Conservation (phyloP, 768 basidiomycete species). For the Psilocybe sp. region DNA sequence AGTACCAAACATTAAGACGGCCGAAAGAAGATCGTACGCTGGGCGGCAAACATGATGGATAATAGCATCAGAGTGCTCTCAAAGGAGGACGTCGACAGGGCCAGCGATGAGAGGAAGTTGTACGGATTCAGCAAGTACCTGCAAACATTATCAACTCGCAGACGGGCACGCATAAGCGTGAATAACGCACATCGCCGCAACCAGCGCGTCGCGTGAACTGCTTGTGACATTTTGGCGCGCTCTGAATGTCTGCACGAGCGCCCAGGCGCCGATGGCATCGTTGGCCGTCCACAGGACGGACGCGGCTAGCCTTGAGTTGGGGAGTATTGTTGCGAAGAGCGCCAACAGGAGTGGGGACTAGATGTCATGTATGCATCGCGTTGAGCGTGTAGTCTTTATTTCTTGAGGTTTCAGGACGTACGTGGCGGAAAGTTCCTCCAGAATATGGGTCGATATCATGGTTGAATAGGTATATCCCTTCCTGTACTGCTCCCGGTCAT, state of each 20-base stretch:
- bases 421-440: constrained; percentile 84
- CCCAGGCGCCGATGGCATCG: constrained; percentile 69
- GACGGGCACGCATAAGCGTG: not conserved
- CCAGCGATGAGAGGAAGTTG: constrained; percentile 72
- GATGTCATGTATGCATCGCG: no score
- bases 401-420: constrained; percentile 32
- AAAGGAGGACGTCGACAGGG: constrained; percentile 78
- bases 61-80: constrained; percentile 74
- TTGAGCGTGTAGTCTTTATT: not conserved
- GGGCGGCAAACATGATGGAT: constrained; percentile 65
- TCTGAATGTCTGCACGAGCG: constrained; percentile 66
- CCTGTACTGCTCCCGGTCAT: constrained; percentile 58
- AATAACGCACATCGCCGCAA: constrained; percentile 63
- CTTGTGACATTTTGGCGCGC: constrained; percentile 49
- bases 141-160: constrained; percentile 7
- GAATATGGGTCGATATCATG: constrained; percentile 85
- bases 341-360: constrained; percentile 83
- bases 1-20: not conserved
- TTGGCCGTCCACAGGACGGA: constrained; percentile 67
- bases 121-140: constrained; percentile 94
- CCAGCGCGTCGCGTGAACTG: constrained; percentile 52
- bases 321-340: constrained; percentile 69
- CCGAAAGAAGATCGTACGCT: constrained; percentile 38
- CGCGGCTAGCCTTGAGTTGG: constrained; percentile 43
- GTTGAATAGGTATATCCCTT: constrained; percentile 80